Conservation (phyloP, 257 asterid genomes). For the Verbena officinalis region DNA sequence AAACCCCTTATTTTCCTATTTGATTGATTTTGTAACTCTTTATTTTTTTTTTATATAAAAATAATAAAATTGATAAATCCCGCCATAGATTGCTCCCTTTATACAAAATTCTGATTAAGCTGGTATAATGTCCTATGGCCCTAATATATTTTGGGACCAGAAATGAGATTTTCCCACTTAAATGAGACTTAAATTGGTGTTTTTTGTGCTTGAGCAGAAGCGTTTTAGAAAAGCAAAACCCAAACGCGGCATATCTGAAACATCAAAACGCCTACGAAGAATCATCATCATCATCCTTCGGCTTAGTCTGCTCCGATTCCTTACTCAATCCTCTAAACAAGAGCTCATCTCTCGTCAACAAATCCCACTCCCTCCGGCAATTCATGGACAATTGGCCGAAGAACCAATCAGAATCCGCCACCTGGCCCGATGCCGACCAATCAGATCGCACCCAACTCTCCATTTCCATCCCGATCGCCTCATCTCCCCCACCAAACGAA, state of each 20-base stretch:
- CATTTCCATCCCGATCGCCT: conserved; percentile 66
- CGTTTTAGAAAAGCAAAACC: conserved; percentile 37
- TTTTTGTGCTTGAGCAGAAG: conserved; percentile 37
- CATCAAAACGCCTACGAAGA: conserved; percentile 24
- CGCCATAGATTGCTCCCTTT: no score
- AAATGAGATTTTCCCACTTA: no score
- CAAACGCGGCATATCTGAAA: conserved; percentile 29
- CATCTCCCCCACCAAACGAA: conserved; percentile 47
- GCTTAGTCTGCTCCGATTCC: conserved; percentile 75
- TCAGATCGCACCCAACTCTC: conserved; percentile 71
- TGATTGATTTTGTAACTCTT: no score
- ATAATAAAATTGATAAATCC: no score
- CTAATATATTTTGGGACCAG: no score
- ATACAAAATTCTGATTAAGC: no score
- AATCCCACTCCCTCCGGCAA: conserved; percentile 52
- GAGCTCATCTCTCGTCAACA: conserved; percentile 46
- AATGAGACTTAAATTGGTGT: neutral
- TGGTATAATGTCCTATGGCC: no score
- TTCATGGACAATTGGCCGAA: conserved; percentile 79
- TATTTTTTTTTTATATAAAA: no score
- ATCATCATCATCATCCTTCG: conserved; percentile 53
- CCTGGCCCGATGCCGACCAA: conserved; percentile 52
- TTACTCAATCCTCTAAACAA: conserved; percentile 74
- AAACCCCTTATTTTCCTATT: no score
- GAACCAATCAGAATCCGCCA: conserved; percentile 31